Percentiles rank a stretch among this genome's conserved stretches.
These are phyloP conservation scores for Pseudohyphozyma bogoriensis DNA, from an alignment of 768 basidiomycete genomes.

Conservation along the genomic window DNA sequence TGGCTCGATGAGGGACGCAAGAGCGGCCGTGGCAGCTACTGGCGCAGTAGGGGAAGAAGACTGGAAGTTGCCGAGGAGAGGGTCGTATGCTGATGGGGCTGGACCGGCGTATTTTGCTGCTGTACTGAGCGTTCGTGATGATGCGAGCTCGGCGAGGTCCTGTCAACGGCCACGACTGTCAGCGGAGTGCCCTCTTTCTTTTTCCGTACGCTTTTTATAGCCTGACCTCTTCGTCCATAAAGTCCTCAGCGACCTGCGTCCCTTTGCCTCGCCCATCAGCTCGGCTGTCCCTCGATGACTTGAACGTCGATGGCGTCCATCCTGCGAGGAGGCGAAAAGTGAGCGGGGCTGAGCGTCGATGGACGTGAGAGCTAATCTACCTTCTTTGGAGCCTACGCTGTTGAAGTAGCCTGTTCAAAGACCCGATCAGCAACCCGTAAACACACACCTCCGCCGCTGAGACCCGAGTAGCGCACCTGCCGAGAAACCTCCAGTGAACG, in stretches of 20 bases:
- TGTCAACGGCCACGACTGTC: no score
- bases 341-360: no score
- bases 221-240: conserved; percentile 83
- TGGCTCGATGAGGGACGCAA: conserved; percentile 62
- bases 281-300: conserved; percentile 72
- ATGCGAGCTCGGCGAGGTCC: conserved; percentile 71
- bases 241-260: conserved; percentile 67
- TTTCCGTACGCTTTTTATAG: no score
- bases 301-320: conserved; percentile 89
- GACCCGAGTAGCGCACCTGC: conserved; percentile 47
- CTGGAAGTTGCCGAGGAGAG: conserved; percentile 20
- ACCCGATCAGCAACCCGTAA: no score
- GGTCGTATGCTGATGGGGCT: conserved; percentile 10
- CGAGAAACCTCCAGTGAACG: conserved; percentile 95
- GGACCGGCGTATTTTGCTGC: conserved; percentile 57
- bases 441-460: not conserved
- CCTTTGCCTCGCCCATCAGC: conserved; percentile 35
- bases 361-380: conserved; percentile 44
- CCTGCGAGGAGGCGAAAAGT: conserved; percentile 47
- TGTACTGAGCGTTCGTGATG: conserved; percentile 62
- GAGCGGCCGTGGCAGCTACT: conserved; percentile 38
- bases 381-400: conserved; percentile 90
- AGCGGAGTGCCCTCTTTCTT: no score
- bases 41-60: not conserved
- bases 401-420: conserved; percentile 68